Evolutionary conservation across 2,329 filamentous ascomycete genomes (phyloP), one percentile per base, ranked within the genome.

Genomic region (Claviceps purpurea): DNA sequence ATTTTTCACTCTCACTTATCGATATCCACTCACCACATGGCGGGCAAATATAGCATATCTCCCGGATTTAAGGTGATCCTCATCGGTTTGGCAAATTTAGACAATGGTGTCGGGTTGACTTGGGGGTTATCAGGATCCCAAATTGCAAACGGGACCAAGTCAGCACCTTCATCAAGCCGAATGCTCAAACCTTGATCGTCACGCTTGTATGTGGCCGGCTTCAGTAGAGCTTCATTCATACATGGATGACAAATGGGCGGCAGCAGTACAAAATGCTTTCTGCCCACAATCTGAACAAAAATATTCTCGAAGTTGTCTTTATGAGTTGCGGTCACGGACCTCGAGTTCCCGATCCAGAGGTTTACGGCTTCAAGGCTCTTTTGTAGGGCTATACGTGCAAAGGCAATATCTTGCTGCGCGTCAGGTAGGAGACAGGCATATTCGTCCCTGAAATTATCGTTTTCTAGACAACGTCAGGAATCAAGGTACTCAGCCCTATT

Each of bases 271-370:
- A 93, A 93, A 58, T 86, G 80, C 64, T 93, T 93, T 52, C 70
- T 69, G 0, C 87, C 88, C 1, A 81, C 65, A 14, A 91, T 66
- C 61, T 91, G 87, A 1, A 88, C 84, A 64, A 90, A 93, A 0
- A 93, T 75, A 63, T 93, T 93, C 65, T 93, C 87, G 65, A 90
- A 91, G 60, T 86, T 86, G 68, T 93, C 88, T 61, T 85, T 86
- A 68, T 93, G 88, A 51, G 90, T 65, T 0, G 84, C 82, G 0
- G 87, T 90, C 1, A 78, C 73, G 26, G 82, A 86, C 40, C 72
- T 73, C 1, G 79, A 79, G 67, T 87, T 86, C 51, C 87, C 87
- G 49, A 93, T 81, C 87, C 87, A 91, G 61, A 93, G 74, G 62
- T 93, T 93, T 55, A 89, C 77, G 14, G 87, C 87, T 56, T 93